phyloP scores from a whole-genome alignment of 495 filamentous ascomycete species.

The Hypomontagnella submonticulosa region DNA sequence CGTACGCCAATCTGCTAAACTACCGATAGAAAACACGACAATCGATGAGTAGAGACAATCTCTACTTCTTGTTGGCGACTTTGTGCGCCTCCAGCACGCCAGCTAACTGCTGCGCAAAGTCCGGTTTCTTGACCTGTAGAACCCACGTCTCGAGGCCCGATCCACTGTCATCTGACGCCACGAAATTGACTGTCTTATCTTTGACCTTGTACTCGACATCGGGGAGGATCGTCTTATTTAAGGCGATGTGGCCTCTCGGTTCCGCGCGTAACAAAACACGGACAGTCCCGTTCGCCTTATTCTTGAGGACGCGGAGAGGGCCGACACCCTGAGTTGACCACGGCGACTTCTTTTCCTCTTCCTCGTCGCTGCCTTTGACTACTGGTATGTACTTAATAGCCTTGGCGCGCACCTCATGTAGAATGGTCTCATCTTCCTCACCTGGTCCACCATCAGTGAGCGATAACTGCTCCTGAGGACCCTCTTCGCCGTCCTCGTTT shows the following conservation, averaged over 20 bases:
- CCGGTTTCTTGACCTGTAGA: slow-evolving; percentile 68
- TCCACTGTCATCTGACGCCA: slow-evolving; percentile 62
- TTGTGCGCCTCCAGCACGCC: slow-evolving; percentile 61
- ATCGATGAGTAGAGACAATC: background rate
- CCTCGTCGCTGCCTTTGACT: slow-evolving; percentile 51
- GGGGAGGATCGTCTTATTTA: slow-evolving; percentile 73
- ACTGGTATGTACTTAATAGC: slow-evolving; percentile 63
- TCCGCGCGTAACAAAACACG: slow-evolving; percentile 75
- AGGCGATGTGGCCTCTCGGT: slow-evolving; percentile 72
- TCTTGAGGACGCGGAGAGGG: slow-evolving; percentile 71
- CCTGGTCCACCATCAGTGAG: slow-evolving; percentile 71
- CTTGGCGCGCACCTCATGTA: slow-evolving; percentile 72
- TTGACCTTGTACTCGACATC: slow-evolving; percentile 65
- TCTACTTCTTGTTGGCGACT: slow-evolving; percentile 55
- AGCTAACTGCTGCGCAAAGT: slow-evolving; percentile 58
- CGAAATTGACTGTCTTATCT: slow-evolving; percentile 67
- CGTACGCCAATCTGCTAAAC: slow-evolving; percentile 17
- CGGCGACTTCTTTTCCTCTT: slow-evolving; percentile 52
- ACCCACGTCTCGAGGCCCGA: slow-evolving; percentile 69
- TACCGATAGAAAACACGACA: background rate
- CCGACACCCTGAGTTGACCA: slow-evolving; percentile 74
- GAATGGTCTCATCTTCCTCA: slow-evolving; percentile 74
- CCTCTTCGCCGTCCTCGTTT: slow-evolving; percentile 62
- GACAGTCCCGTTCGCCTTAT: slow-evolving; percentile 69
- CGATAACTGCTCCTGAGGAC: slow-evolving; percentile 68